phyloP scores from a whole-genome alignment of 2,329 filamentous ascomycete genomes.

The Orbilia blumenaviensis region DNA sequence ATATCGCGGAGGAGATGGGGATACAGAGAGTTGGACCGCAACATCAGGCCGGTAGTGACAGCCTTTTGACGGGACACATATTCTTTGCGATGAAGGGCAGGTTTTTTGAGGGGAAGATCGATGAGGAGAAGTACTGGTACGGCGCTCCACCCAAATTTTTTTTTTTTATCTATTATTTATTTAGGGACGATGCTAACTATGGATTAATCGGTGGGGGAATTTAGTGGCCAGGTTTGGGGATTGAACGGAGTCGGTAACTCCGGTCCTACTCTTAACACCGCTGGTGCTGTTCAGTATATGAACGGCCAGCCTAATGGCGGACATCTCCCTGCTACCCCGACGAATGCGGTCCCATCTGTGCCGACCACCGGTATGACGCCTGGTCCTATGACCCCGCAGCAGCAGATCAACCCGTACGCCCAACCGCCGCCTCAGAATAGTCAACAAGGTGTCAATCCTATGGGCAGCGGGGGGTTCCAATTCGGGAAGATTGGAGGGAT shows the following conservation, averaged over 20 bases:
- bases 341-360: constrained; percentile 18
- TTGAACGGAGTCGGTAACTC: constrained; percentile 57
- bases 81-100: constrained; percentile 79
- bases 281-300: constrained; percentile 39
- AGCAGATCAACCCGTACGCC: constrained; percentile 52
- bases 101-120: constrained; percentile 58
- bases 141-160: constrained; percentile 1
- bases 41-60: constrained; percentile 93
- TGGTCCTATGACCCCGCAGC: constrained; percentile 52
- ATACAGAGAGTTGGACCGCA: constrained; percentile 86
- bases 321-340: constrained; percentile 52
- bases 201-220: neutral
- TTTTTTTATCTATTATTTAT: neutral
- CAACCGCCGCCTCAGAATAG: constrained; percentile 45
- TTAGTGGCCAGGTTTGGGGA: constrained; percentile 58
- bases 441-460: constrained; percentile 51
- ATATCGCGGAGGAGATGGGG: constrained; percentile 90
- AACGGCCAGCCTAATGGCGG: constrained; percentile 46
- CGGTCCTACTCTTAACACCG: constrained; percentile 34
- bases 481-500: constrained; percentile 54
- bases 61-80: constrained; percentile 88
- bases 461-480: constrained; percentile 49
- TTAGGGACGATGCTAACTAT: neutral
- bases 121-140: constrained; percentile 58
- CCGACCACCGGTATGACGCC: constrained; percentile 49